phyloP scores from a whole-genome alignment of 768 basidiomycete genomes.

The Coprinellus micaceus region DNA sequence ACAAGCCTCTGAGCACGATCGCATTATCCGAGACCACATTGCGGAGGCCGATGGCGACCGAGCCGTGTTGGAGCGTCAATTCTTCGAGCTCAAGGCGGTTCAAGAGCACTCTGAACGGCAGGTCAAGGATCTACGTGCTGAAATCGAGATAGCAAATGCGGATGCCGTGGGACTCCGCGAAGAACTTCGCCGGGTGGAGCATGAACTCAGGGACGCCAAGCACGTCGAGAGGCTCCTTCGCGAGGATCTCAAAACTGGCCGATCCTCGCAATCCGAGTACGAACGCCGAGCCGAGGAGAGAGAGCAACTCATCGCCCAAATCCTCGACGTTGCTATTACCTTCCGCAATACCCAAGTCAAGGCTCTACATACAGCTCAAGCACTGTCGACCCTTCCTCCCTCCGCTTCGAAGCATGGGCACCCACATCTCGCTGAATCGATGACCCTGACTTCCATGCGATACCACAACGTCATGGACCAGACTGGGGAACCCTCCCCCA shows the following conservation, averaged over 20 bases:
- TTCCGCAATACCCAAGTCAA: constrained; percentile 77
- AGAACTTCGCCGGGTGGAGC: constrained; percentile 68
- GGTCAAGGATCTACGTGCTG: constrained; percentile 57
- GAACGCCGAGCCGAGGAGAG: constrained; percentile 66
- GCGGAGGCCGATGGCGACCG: constrained; percentile 93
- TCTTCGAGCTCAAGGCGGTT: constrained; percentile 63
- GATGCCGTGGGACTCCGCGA: constrained; percentile 69
- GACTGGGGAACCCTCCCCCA: constrained; percentile 63
- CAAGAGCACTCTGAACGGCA: constrained; percentile 60
- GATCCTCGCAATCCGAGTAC: constrained; percentile 61
- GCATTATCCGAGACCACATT: constrained; percentile 77
- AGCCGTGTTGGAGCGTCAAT: constrained; percentile 87
- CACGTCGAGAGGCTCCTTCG: constrained; percentile 67
- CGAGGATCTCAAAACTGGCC: constrained; percentile 69
- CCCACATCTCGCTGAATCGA: constrained; percentile 45
- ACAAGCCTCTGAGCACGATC: constrained; percentile 66
- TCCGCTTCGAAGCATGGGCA: constrained; percentile 36
- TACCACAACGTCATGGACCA: constrained; percentile 48
- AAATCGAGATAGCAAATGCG: constrained; percentile 60
- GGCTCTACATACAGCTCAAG: constrained; percentile 59
- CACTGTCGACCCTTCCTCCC: constrained; percentile 52
- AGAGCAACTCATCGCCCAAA: constrained; percentile 71
- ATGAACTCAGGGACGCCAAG: constrained; percentile 64
- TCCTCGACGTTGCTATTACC: constrained; percentile 74
- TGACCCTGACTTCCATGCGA: constrained; percentile 47